Base-by-base conservation (phyloP, 441 rosid species). In the Gossypium lobatum region DNA sequence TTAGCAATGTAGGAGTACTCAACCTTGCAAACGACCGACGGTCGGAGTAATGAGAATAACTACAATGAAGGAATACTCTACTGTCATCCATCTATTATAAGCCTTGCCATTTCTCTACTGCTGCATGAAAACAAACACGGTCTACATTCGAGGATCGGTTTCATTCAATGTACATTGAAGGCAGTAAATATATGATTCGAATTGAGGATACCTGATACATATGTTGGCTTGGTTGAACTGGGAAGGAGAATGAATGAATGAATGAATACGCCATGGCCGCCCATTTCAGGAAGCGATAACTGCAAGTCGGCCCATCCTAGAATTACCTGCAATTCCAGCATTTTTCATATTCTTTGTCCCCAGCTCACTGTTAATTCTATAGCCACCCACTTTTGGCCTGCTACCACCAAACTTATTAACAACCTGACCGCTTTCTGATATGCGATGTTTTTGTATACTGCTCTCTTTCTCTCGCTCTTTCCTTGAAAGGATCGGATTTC, bases 221-320 rank as follows among this genome's bases (percentile, higher is more conserved):
- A 21, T 25, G 46, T 10, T 48, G 23, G 31, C 57, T 72, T 48
- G 64, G 39, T 17, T 26, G 61, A 58, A 37, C 17, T 57, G 16
- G 2, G n/a, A 72, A 21, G 23, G 52, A 6, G 48, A 70, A 46
- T 39, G 18, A 14, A 25, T 5, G 48, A 70, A 46, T 39, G 18
- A 14, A 25, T 5, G 14, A 31, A 14, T 16, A 6, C 8, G 16
- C 17, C 75, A 4, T 17, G 2, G 1, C 10, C 17, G 10, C 71
- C 65, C 42, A 37, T 39, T 16, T 88, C 73, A 85, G 57, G 86
- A 87, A 46, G 86, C 83, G 31, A 83, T 86, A 48, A 83, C 85
- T 11, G 89, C 80, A 55, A 82, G 45, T 64, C 48, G 73, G 50
- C 82, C 81, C 70, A 77, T 77, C 71, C 79, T 77, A 6, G 85